Conservation (phyloP, 73 alveolate species). For the Halteria grandinella region DNA sequence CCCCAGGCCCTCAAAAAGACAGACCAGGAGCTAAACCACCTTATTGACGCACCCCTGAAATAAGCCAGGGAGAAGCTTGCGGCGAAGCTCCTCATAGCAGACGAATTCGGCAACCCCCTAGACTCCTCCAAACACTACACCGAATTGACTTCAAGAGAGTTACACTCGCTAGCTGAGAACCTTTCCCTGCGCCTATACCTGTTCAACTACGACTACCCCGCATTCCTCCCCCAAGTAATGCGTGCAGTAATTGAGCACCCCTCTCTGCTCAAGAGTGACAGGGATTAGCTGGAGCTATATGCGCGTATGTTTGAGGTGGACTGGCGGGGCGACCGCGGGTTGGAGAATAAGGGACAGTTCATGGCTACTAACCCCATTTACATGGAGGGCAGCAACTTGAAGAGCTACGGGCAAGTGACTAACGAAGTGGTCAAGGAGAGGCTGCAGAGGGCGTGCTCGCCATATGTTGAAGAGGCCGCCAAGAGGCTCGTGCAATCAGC, state of each 20-base stretch:
- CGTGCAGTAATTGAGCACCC: conserved; percentile 60
- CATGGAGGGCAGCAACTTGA: conserved; percentile 11
- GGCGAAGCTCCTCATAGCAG: neutral
- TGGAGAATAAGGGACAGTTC: neutral
- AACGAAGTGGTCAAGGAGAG: conserved; percentile 1
- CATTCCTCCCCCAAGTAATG: conserved; percentile 58
- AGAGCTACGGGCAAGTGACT: conserved; percentile 15
- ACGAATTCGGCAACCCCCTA: conserved; percentile 26
- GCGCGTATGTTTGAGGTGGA: conserved; percentile 54
- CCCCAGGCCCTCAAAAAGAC: conserved; percentile 32
- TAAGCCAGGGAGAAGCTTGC: conserved; percentile 25
- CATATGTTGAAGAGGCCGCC: conserved; percentile 6
- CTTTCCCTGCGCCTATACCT: conserved; percentile 39
- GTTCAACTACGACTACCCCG: conserved; percentile 57
- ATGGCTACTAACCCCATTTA: neutral
- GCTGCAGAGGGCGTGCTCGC: conserved; percentile 38
- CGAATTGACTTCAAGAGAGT: conserved; percentile 39
- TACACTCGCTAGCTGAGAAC: conserved; percentile 18
- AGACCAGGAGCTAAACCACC: conserved; percentile 3
- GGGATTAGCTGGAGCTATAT: conserved; percentile 4
- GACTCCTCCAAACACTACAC: conserved; percentile 11
- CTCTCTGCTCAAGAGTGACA: conserved; percentile 23
- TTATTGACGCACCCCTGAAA: conserved; percentile 9
- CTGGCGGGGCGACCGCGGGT: conserved; percentile 40
- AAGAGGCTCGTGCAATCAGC: neutral